Conservation (phyloP, 192 early-diverging fungal genomes). For the Mortierella hygrophila region DNA sequence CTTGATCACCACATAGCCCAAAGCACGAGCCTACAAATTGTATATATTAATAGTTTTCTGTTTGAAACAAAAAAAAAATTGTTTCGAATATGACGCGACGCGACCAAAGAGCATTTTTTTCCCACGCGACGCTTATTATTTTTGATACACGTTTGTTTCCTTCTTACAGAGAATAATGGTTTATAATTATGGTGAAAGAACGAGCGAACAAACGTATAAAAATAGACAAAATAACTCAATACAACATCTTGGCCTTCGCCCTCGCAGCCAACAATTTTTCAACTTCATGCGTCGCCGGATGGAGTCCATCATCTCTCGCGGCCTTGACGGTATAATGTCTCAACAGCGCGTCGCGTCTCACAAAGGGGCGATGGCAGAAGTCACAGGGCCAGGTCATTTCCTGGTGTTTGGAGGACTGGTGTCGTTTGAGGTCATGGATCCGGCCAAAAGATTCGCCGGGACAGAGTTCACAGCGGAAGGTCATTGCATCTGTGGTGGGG, state of each 20-base stretch:
- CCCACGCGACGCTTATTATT: too few relatives aligned
- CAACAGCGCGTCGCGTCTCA: constrained; percentile 41
- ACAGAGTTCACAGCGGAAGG: constrained; percentile 46
- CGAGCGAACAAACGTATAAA: background rate
- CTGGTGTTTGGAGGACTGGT: constrained; percentile 52
- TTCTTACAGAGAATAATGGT: background rate
- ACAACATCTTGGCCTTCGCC: constrained; percentile 47
- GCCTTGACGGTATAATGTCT: constrained; percentile 54
- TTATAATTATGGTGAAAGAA: background rate
- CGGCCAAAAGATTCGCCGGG: constrained; percentile 45
- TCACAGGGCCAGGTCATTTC: constrained; percentile 58
- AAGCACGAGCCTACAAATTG: too few relatives aligned
- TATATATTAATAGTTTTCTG: too few relatives aligned
- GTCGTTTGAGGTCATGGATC: constrained; percentile 50
- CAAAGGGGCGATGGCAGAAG: constrained; percentile 52
- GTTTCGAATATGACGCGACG: too few relatives aligned
- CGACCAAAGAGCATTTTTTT: too few relatives aligned
- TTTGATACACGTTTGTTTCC: too few relatives aligned
- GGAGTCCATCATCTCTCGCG: constrained; percentile 48
- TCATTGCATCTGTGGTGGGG: constrained; percentile 28
- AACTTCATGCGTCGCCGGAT: constrained; percentile 49
- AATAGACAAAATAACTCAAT: background rate
- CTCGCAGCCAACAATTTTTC: constrained; percentile 43
- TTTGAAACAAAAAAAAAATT: too few relatives aligned
- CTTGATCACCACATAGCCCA: too few relatives aligned